Evolutionary conservation across 2,329 filamentous ascomycete genomes (phyloP).

Genomic region (Arthrobotrys megalospora): DNA sequence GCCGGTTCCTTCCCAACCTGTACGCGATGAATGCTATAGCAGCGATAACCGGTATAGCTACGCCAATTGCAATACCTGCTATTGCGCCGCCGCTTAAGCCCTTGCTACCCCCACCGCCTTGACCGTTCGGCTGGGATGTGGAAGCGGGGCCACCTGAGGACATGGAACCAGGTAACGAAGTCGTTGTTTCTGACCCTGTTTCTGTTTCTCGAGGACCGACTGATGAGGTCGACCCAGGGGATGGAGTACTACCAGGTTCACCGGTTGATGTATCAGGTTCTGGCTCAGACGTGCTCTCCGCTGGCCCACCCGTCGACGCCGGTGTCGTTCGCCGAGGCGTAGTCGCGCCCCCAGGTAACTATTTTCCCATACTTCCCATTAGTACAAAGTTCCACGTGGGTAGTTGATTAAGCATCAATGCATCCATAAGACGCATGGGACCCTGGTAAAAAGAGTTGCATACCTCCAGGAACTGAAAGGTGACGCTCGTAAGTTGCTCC

Average conservation of each 20-base stretch:
- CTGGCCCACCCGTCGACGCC: background rate
- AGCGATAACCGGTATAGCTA: slow-evolving; percentile 42
- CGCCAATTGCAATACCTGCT: slow-evolving; percentile 49
- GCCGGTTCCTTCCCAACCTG: slow-evolving; percentile 25
- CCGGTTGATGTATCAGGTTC: background rate
- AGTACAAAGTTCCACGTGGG: background rate
- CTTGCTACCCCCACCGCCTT: background rate
- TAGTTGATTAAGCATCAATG: too few species aligned
- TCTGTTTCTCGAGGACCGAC: slow-evolving; percentile 26
- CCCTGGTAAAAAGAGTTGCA: background rate
- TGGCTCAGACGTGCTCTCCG: slow-evolving; percentile 13
- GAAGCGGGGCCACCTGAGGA: background rate
- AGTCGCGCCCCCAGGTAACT: background rate
- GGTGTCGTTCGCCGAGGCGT: background rate
- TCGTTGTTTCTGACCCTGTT: background rate
- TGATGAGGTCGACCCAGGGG: slow-evolving; percentile 35
- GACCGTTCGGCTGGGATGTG: slow-evolving; percentile 3
- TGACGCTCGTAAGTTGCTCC: slow-evolving; percentile 19
- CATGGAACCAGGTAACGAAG: background rate
- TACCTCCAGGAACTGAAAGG: slow-evolving; percentile 44
- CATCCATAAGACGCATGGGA: background rate
- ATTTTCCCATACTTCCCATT: background rate
- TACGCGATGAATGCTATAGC: slow-evolving; percentile 44
- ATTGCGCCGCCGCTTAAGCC: slow-evolving; percentile 43
- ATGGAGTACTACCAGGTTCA: slow-evolving; percentile 10